Conservation (phyloP, 1,284 basidiomycete species). For the Microbotryum violaceum region DNA sequence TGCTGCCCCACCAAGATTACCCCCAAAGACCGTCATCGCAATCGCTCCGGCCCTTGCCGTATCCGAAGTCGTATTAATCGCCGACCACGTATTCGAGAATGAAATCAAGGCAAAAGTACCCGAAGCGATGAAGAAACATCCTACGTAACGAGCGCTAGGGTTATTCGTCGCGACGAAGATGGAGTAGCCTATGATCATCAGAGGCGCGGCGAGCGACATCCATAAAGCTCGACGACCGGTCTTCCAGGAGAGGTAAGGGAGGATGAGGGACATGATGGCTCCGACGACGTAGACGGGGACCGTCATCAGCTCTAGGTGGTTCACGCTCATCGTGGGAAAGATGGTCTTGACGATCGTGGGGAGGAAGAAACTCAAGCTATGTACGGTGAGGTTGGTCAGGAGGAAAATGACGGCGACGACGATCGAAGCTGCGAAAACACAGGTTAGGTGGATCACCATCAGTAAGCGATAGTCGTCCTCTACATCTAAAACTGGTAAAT, state of each 20-base stretch:
- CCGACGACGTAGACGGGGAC: slow-evolving; percentile 41
- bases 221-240: slow-evolving; percentile 30
- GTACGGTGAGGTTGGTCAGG: slow-evolving; percentile 38
- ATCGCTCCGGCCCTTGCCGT: slow-evolving; percentile 34
- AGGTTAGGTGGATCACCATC: no score
- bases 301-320: slow-evolving; percentile 39
- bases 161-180: slow-evolving; percentile 39
- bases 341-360: slow-evolving; percentile 37
- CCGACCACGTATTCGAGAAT: slow-evolving; percentile 28
- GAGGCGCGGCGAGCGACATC: slow-evolving; percentile 21
- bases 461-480: no score
- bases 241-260: slow-evolving; percentile 36
- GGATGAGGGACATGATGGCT: slow-evolving; percentile 32
- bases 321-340: slow-evolving; percentile 35
- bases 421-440: slow-evolving; percentile 19
- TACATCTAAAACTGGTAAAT: no score
- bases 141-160: slow-evolving; percentile 32
- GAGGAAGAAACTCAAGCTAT: slow-evolving; percentile 36
- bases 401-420: slow-evolving; percentile 37
- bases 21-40: slow-evolving; percentile 32
- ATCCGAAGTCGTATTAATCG: slow-evolving; percentile 36
- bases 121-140: slow-evolving; percentile 29
- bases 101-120: slow-evolving; percentile 33
- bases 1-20: slow-evolving; percentile 35
- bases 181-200: slow-evolving; percentile 37